phyloP scores from a whole-genome alignment of 2,329 filamentous ascomycete genomes.

The Botrytis hyacinthi region DNA sequence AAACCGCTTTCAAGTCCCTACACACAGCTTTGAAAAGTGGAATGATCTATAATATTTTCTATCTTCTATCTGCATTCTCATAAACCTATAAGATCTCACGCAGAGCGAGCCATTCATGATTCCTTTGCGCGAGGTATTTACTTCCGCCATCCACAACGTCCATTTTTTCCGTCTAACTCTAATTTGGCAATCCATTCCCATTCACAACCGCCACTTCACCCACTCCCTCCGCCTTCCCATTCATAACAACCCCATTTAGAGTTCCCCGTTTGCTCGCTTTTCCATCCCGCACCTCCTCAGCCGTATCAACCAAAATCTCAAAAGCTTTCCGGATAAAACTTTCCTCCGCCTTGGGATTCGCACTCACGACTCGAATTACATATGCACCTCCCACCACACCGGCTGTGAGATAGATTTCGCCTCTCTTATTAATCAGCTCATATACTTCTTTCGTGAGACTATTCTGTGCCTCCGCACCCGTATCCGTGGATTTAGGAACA shows the following conservation, averaged over 20 bases:
- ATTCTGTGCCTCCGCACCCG: slow-evolving; percentile 60
- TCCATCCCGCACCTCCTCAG: slow-evolving; percentile 36
- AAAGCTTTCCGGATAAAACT: slow-evolving; percentile 72
- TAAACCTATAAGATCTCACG: neutral
- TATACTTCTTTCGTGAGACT: slow-evolving; percentile 71
- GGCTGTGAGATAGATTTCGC: slow-evolving; percentile 80
- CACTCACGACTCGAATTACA: slow-evolving; percentile 79
- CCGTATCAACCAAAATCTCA: slow-evolving; percentile 59
- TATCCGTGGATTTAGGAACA: slow-evolving; percentile 42
- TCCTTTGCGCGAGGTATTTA: neutral
- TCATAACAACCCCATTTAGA: slow-evolving; percentile 13
- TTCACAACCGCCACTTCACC: slow-evolving; percentile 25
- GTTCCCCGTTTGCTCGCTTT: neutral
- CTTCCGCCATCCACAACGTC: neutral
- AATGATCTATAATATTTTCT: neutral
- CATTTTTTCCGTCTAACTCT: neutral
- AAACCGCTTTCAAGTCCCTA: too few species aligned
- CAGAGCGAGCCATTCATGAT: neutral
- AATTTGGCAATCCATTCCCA: slow-evolving; percentile 23
- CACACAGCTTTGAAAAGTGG: neutral
- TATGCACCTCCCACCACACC: slow-evolving; percentile 71
- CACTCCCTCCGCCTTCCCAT: slow-evolving; percentile 25
- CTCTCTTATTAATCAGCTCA: slow-evolving; percentile 68
- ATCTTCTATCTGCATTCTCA: neutral
- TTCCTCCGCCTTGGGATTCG: slow-evolving; percentile 66